Conservation (phyloP, 768 basidiomycete species). For the Fomitopsis serialis region DNA sequence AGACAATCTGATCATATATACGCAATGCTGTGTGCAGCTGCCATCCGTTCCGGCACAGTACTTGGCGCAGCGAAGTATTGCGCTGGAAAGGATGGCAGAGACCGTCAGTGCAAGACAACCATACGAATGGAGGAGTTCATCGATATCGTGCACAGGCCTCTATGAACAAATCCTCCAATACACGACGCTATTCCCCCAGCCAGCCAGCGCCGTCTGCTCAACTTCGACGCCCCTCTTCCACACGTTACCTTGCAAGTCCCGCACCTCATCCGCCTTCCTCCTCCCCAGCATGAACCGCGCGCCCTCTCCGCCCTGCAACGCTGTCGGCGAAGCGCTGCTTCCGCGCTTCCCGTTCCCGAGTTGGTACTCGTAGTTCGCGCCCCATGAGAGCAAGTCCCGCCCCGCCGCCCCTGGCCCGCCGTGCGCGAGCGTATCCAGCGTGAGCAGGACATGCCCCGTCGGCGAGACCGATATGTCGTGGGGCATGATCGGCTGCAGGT, state of each 20-base stretch:
- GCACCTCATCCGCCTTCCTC: slow-evolving; percentile 45
- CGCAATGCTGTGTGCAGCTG: no score
- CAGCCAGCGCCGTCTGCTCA: slow-evolving; percentile 58
- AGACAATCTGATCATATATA: no score
- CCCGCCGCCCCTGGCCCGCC: slow-evolving; percentile 46
- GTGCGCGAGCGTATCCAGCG: slow-evolving; percentile 55
- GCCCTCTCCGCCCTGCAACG: slow-evolving; percentile 45
- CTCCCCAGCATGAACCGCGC: slow-evolving; percentile 54
- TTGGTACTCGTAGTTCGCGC: slow-evolving; percentile 67
- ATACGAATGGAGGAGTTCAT: no score
- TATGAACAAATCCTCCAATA: slow-evolving; percentile 58
- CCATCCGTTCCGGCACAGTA: no score
- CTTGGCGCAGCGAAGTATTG: no score
- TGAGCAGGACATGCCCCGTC: slow-evolving; percentile 70
- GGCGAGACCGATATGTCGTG: slow-evolving; percentile 62
- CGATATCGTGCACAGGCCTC: background rate
- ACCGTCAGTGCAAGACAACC: no score
- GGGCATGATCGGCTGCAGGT: slow-evolving; percentile 61
- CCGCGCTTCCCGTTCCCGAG: slow-evolving; percentile 70
- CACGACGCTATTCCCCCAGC: slow-evolving; percentile 57
- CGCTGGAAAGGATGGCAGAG: no score
- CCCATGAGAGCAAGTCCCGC: slow-evolving; percentile 69
- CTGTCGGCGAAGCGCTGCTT: slow-evolving; percentile 49
- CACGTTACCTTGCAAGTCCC: slow-evolving; percentile 52
- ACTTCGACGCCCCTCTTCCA: slow-evolving; percentile 59